Base-by-base conservation (phyloP, 768 basidiomycete species). In the Ramaria sp. region DNA sequence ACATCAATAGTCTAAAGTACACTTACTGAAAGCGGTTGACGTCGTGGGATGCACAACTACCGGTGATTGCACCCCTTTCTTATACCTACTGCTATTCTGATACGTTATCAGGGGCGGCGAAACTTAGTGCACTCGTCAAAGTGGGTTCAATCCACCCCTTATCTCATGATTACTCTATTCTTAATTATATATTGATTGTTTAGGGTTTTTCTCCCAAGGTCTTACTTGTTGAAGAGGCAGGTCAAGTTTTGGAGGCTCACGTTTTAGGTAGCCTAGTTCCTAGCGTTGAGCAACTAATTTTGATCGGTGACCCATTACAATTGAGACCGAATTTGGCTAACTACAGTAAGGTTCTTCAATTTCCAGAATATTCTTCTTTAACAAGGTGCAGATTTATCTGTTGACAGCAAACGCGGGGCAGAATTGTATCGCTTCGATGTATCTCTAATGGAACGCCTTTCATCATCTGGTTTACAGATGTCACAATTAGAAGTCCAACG, bases 261-360 rank as follows among this genome's bases (percentile, higher is more conserved):
- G 73, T 88, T 15, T 64, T 88, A 5, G 77, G 76, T 2, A 77
- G 73, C 36, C 70, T 88, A 0, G 83, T 85, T 2, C 73, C 75
- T 0, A 61, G 80, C 3, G 74, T 88, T 0, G 74, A 88, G 56
- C 86, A 89, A 37, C 69, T 89, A 20, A 86, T 90, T 55, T 70
- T 82, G 41, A 88, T 89, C n/a, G 88, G 88, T 0, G 88, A 90
- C 58, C 88, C 87, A 5, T 70, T 77, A 1, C 88, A 89, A 65
- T 71, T 90, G 1, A 77, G 88, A 1, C 86, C 83, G 0, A 85
- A 73, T 0, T 57, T 88, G 43, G 78, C 78, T 32, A 84, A 78
- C 16, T 88, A 71, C 57, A 57, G 85, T 85, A 55, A 25, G 77
- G 64, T 10, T 16, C 15, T 44, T 7, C 16, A 9, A 8, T 9